phyloP scores from a whole-genome alignment of 495 filamentous ascomycete genomes.

The Talaromyces borbonicus region DNA sequence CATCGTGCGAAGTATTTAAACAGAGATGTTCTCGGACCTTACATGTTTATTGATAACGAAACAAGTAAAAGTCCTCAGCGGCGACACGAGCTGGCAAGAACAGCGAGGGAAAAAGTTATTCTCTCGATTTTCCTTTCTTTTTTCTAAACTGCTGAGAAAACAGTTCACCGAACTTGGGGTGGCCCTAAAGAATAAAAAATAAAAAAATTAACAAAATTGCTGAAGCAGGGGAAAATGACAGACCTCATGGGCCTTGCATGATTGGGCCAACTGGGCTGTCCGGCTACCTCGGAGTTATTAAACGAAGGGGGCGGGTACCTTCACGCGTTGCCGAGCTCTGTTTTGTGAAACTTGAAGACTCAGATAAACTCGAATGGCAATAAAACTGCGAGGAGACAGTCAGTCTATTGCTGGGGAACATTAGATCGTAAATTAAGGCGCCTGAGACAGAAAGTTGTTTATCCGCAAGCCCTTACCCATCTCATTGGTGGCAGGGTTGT shows the following conservation, averaged over 20 bases:
- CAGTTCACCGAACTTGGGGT: too few species aligned
- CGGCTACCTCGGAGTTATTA: background rate
- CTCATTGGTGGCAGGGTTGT: background rate
- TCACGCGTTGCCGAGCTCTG: background rate
- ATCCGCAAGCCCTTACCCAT: background rate
- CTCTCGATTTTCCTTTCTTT: too few species aligned
- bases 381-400: too few species aligned
- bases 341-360: background rate
- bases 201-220: too few species aligned
- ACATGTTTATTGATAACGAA: background rate
- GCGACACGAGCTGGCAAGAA: too few species aligned
- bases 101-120: too few species aligned
- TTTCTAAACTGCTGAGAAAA: too few species aligned
- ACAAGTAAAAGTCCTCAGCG: too few species aligned
- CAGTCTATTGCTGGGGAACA: too few species aligned
- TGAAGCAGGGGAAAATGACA: too few species aligned
- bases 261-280: background rate
- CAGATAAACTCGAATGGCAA: background rate
- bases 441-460: background rate
- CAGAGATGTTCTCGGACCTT: background rate
- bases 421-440: background rate
- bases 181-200: too few species aligned
- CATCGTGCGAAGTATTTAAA: background rate
- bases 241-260: background rate
- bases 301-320: background rate